Evolutionary conservation across 2,329 filamentous ascomycete species (phyloP), one percentile per base, ranked within the genome.

Genomic region (Aureobasidium sp.): DNA sequence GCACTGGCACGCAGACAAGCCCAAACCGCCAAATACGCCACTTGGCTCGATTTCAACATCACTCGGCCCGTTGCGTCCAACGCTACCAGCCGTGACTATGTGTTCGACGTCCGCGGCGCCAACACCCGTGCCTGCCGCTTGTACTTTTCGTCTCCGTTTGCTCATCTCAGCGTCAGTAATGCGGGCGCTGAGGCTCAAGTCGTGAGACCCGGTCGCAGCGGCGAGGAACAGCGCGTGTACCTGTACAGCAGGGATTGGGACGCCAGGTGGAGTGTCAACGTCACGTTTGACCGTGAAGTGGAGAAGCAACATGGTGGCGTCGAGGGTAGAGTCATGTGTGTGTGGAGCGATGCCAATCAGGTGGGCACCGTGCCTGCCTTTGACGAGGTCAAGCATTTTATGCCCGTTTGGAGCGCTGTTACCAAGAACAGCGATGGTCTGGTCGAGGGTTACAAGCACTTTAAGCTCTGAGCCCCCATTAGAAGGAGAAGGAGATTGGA

Each of bases 261-360:
- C 52, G 84, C 84, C 31, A 82, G 82, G 3, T 97, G 92, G 90
- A 81, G 82, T 17, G 87, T 96, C 34, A 51, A 60, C 9, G 57
- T 51, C 22, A 51, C 57, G 3, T 60, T 60, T 34, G 44, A 49
- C 22, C 27, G n/a, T 20, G 20, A 39, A 56, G 55, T 67, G 59
- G 48, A 65, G 64, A 41, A 68, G 66, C n/a, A 69, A 64, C 9
- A 70, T 73, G 44, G 65, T 69, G 73, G 74, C 20, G 69, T 91
- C 37, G 81, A 80, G 65, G 89, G 91, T 1, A 81, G 78, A 37
- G 85, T 92, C 1, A 81, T 87, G 17, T 97, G 94, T 74, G 78
- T 89, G 36, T 97, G 92, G 91, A 91, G 88, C 69, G 94, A 99
- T 76, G 86, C 84, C 48, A 97, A 97, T 70, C 76, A 78, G 39